Conservation (phyloP, 2,329 filamentous ascomycete species). For the Diplodia seriata region DNA sequence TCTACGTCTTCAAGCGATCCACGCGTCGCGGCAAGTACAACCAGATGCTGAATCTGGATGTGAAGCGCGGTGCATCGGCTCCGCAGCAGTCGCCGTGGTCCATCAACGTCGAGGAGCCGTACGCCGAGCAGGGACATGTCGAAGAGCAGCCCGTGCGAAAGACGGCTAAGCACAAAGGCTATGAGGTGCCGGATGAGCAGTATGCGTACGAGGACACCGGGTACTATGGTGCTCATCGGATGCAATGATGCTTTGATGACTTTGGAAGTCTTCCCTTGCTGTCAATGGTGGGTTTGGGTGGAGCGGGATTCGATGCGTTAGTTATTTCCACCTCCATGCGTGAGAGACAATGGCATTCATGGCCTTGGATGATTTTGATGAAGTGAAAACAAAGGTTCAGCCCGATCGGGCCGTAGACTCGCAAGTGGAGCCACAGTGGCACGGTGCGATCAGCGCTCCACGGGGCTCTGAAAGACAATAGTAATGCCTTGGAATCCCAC, state of each 20-base stretch:
- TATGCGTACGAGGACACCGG: slow-evolving; percentile 49
- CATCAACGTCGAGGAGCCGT: slow-evolving; percentile 41
- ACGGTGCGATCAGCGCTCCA: neutral
- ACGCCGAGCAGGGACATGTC: slow-evolving; percentile 36
- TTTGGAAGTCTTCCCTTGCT: neutral
- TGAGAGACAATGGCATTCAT: neutral
- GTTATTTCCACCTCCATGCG: neutral
- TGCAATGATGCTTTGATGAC: neutral
- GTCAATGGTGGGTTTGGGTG: too few species aligned
- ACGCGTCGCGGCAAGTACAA: slow-evolving; percentile 57
- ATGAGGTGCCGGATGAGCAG: slow-evolving; percentile 52
- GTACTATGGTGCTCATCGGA: slow-evolving; percentile 46
- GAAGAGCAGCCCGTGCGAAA: slow-evolving; percentile 40
- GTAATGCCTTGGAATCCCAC: neutral
- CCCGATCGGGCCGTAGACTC: neutral
- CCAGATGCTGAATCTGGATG: slow-evolving; percentile 53
- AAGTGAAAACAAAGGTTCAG: slow-evolving; percentile 9
- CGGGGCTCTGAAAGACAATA: neutral
- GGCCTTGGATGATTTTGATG: neutral
- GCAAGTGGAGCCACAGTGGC: slow-evolving; percentile 11
- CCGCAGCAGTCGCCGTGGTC: slow-evolving; percentile 33
- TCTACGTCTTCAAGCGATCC: slow-evolving; percentile 55
- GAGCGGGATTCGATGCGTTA: too few species aligned
- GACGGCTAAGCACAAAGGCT: slow-evolving; percentile 45
- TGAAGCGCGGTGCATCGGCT: slow-evolving; percentile 35